Base-by-base conservation (phyloP, 192 early-diverging fungal species). In the Entomortierella beljakovae region DNA sequence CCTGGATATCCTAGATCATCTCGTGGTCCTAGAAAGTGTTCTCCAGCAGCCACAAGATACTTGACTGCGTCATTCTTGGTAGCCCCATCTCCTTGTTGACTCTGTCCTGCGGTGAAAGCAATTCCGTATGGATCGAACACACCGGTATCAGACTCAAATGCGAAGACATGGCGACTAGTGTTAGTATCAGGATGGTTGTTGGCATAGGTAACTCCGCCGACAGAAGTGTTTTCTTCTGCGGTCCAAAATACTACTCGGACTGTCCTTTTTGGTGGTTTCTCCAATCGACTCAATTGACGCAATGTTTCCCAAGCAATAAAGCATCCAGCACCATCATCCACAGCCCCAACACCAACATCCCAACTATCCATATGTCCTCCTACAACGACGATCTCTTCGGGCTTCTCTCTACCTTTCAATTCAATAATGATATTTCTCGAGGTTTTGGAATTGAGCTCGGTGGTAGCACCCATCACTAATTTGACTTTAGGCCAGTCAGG, bases 71-170 rank as follows among this genome's bases (percentile, higher is more conserved):
- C 28, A 46, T 25, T 20, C 4, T n/a, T 13, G 23, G 15, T 8
- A 11, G 43, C 3, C 11, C 43, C 43, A 15, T 38, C 6, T 23
- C 28, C 54, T 20, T 56, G 11, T n/a, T 20, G 46, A 40, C 34
- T 46, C 6, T 29, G 43, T n/a, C 61, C 58, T 15, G 82, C 74
- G 3, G 72, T 70, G 25, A 87, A 83, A 1, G 56, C 60, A 32
- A 90, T 80, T 11, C 88, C 88, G 72, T 85, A 88, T 33, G 88
- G 84, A 33, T 87, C 84, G 73, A 90, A 87, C 33, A 90, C 87
- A 42, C 88, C 88, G 33, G 64, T 85, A 38, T 90, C 88, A 52
- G 85, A 85, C 56, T 90, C 88, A 9, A 90, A 70, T 8, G 88
- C 88, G 73, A 88, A 84, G 16, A 66, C 62, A 75, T 88, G 85